Conservation (phyloP, 768 basidiomycete species). For the Phallus indusiatus region DNA sequence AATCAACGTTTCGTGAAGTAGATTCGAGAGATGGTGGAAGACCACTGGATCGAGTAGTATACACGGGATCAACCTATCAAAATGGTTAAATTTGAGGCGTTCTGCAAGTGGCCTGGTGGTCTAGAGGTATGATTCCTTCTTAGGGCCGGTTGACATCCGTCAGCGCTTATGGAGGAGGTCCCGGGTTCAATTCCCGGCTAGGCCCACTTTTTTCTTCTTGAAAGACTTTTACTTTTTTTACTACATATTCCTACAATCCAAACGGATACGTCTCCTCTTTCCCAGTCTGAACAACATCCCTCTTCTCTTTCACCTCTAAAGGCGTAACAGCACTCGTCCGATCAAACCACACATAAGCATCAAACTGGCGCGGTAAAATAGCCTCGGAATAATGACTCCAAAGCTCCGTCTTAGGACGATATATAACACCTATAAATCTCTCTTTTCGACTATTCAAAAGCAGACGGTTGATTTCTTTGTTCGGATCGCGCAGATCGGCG, state of each 20-base stretch:
- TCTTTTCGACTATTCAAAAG: conserved; percentile 13
- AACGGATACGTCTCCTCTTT: conserved; percentile 9
- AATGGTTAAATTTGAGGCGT: not conserved
- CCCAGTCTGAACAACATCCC: not conserved
- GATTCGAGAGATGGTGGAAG: too few relatives aligned
- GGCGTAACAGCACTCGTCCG: conserved; percentile 5
- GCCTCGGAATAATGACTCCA: conserved; percentile 21
- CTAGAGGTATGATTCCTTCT: not conserved
- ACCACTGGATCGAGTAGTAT: too few relatives aligned
- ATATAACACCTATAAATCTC: conserved; percentile 23
- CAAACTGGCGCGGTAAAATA: conserved; percentile 19
- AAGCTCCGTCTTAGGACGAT: conserved; percentile 17
- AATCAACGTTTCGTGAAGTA: not conserved
- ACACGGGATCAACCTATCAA: too few relatives aligned
- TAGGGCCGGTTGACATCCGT: not conserved
- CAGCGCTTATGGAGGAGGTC: not conserved
- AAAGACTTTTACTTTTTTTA: too few relatives aligned
- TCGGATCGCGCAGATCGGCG: conserved; percentile 6
- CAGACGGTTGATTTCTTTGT: not conserved
- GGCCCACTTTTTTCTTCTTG: not conserved
- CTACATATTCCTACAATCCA: not conserved
- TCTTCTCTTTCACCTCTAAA: not conserved
- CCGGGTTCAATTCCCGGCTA: conserved; percentile 4
- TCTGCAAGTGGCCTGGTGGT: not conserved
- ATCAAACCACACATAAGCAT: conserved; percentile 14